Percentiles rank a stretch among this genome's conserved stretches.
phyloP scores from a whole-genome alignment of 1,284 basidiomycete species.

The Cryptococcus sp. region DNA sequence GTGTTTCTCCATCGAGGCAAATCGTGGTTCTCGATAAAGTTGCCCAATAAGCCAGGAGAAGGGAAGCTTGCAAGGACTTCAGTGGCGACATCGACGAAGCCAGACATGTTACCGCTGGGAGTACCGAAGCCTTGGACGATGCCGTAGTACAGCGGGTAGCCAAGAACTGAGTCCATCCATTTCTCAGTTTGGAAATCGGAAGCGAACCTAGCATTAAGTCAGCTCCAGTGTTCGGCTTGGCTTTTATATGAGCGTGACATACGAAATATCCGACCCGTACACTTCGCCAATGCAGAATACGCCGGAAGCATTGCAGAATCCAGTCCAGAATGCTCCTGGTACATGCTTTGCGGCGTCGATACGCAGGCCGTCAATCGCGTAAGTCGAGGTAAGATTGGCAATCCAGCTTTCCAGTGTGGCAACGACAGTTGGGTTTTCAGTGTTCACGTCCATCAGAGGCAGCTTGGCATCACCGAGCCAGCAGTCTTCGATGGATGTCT shows the following conservation, averaged over 20 bases:
- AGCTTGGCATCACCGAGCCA: slow-evolving; percentile 73
- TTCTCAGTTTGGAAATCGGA: slow-evolving; percentile 42
- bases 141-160: slow-evolving; percentile 69
- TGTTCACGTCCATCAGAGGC: slow-evolving; percentile 71
- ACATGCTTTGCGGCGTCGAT: slow-evolving; percentile 74
- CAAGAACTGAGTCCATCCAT: slow-evolving; percentile 51
- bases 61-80: slow-evolving; percentile 58
- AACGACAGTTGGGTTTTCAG: slow-evolving; percentile 64
- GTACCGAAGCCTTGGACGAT: slow-evolving; percentile 66
- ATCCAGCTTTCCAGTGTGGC: slow-evolving; percentile 66
- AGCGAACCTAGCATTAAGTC: slow-evolving; percentile 25
- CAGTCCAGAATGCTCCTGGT: slow-evolving; percentile 45
- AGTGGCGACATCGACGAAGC: slow-evolving; percentile 62
- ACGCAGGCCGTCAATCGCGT: slow-evolving; percentile 64
- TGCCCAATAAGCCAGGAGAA: slow-evolving; percentile 64
- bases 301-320: slow-evolving; percentile 68
- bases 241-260: slow-evolving; percentile 9
- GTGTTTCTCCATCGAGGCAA: slow-evolving; percentile 70
- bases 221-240: not conserved
- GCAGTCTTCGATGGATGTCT: slow-evolving; percentile 67
- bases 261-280: slow-evolving; percentile 63
- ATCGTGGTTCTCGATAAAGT: slow-evolving; percentile 84
- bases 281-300: slow-evolving; percentile 86
- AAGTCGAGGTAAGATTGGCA: slow-evolving; percentile 63
- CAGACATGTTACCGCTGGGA: slow-evolving; percentile 61